phyloP scores from a whole-genome alignment of 1,284 basidiomycete genomes.

The Xerocomus amazonicus region DNA sequence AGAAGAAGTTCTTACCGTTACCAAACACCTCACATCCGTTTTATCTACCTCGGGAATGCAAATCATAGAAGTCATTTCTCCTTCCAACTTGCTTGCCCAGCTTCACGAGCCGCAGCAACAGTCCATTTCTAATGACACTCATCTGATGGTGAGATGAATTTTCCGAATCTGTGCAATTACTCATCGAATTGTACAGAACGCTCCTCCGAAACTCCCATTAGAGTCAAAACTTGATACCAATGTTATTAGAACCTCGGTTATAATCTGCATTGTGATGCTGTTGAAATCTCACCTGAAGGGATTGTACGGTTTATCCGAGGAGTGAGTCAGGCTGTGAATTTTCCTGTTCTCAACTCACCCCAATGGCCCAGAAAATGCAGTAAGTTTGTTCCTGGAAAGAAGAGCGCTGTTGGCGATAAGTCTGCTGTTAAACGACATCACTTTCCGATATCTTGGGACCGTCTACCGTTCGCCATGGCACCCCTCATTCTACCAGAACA shows the following conservation, averaged over 20 bases:
- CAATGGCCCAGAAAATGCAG: conserved; percentile 68
- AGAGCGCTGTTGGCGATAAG: conserved; percentile 79
- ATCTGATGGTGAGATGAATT: conserved; percentile 9
- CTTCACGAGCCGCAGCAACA: conserved; percentile 39
- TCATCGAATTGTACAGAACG: conserved; percentile 11
- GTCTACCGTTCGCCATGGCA: conserved; percentile 59
- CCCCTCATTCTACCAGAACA: conserved; percentile 61
- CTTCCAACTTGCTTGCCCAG: conserved; percentile 63
- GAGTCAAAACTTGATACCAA: conserved; percentile 34
- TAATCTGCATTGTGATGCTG: conserved; percentile 78
- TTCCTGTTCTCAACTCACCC: conserved; percentile 1
- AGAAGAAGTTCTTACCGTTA: conserved; percentile 87
- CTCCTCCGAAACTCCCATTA: conserved; percentile 3
- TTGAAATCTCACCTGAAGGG: conserved; percentile 81
- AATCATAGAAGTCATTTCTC: conserved; percentile 64
- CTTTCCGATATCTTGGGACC: conserved; percentile 64
- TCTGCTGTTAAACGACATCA: conserved; percentile 65
- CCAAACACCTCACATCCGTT: conserved; percentile 76
- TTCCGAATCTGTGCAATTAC: background rate
- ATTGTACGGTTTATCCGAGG: conserved; percentile 81
- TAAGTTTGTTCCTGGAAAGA: conserved; percentile 83
- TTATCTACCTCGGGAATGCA: conserved; percentile 86
- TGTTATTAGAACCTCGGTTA: conserved; percentile 62
- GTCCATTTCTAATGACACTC: conserved; percentile 9
- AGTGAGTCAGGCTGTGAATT: conserved; percentile 48